Conservation (phyloP, 345 rosid species). For the Brassica incana region DNA sequence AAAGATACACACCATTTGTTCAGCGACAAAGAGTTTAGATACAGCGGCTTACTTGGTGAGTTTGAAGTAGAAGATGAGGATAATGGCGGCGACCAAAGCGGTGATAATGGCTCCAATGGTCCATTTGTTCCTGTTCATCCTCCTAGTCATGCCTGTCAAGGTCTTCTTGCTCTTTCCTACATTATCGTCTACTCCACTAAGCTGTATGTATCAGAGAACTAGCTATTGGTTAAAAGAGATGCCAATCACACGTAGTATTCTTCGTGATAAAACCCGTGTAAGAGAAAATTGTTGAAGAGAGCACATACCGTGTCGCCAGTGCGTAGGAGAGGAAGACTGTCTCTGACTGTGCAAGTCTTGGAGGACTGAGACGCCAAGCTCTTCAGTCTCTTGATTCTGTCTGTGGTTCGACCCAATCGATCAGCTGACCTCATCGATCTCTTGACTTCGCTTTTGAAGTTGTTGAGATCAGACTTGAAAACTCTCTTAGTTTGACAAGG, state of each 20-base stretch:
- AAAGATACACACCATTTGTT: constrained; percentile 10
- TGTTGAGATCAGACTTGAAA: constrained; percentile 81
- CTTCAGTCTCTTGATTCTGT: constrained; percentile 90
- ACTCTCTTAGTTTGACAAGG: constrained; percentile 74
- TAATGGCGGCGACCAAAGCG: constrained; percentile 59
- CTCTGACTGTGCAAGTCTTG: constrained; percentile 89
- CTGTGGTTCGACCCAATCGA: constrained; percentile 61
- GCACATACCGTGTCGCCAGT: constrained; percentile 63
- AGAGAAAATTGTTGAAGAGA: neutral
- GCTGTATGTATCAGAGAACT: constrained; percentile 44
- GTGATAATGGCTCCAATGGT: constrained; percentile 56
- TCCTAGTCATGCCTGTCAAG: constrained; percentile 69
- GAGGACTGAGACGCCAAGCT: constrained; percentile 95
- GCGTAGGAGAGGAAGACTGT: constrained; percentile 65
- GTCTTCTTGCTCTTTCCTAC: constrained; percentile 83
- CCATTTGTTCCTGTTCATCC: constrained; percentile 92
- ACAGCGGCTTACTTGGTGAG: constrained; percentile 47
- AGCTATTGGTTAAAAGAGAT: neutral
- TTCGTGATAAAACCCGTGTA: no score
- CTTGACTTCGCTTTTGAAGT: constrained; percentile 52
- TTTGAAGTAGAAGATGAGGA: constrained; percentile 81
- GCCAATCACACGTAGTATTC: neutral
- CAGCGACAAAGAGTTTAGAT: constrained; percentile 7
- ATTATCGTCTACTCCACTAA: constrained; percentile 89
- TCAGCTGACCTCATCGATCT: constrained; percentile 77